Conservation (phyloP, 345 rosid genomes). For the Pugionium cornutum region DNA sequence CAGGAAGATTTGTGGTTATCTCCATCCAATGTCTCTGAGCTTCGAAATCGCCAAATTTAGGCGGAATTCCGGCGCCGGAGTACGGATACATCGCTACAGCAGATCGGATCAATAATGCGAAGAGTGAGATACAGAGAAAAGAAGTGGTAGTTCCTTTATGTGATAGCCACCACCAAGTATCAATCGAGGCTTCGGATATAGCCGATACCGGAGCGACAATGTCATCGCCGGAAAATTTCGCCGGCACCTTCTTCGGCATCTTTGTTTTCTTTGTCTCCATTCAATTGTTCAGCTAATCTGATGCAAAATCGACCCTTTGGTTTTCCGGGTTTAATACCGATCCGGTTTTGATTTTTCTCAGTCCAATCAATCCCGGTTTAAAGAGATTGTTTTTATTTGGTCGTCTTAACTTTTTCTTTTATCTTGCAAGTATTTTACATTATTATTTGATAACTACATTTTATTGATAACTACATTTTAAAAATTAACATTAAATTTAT, state of each 20-base stretch:
- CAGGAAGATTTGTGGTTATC: slow-evolving; percentile 77
- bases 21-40: slow-evolving; percentile 99
- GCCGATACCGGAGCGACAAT: neutral
- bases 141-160: slow-evolving; percentile 46
- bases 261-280: neutral
- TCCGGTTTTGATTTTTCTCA: neutral
- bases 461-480: too few species aligned
- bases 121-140: slow-evolving; percentile 58
- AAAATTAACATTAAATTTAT: too few species aligned
- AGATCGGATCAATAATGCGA: slow-evolving; percentile 67
- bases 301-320: neutral
- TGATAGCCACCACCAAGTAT: slow-evolving; percentile 49
- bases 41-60: slow-evolving; percentile 89
- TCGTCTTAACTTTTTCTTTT: too few species aligned
- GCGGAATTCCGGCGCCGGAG: slow-evolving; percentile 82
- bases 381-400: neutral
- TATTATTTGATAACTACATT: too few species aligned
- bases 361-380: neutral
- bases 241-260: slow-evolving; percentile 36
- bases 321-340: neutral
- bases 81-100: slow-evolving; percentile 72
- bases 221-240: slow-evolving; percentile 32
- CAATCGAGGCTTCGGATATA: slow-evolving; percentile 1
- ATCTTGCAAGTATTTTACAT: too few species aligned
- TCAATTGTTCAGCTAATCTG: neutral